Evolutionary conservation across 2,329 filamentous ascomycete species (phyloP), one percentile per base, ranked within the genome.

Genomic region (Arthrinium puccinioides): DNA sequence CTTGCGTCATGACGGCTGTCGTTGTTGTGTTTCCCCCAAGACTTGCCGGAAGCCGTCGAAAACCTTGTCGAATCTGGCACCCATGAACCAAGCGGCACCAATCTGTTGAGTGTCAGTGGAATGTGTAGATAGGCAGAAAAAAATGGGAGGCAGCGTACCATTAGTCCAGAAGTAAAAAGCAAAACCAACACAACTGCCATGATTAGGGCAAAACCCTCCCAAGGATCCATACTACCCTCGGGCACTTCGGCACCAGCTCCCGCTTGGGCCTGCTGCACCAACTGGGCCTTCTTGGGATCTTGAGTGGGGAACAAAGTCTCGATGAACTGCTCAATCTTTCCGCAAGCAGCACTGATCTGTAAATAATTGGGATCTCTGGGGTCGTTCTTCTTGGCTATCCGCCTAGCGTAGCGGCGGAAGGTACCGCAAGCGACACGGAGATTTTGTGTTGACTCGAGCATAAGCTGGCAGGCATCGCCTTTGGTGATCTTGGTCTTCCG

Each of bases 401-500:
- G 79, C 50, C 84, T 79, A 8, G 78, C 71, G 53, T 94, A 94
- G 50, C 64, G 71, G 53, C 77, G 76, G 72, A 97, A 97, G 10
- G 87, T 76, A 6, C 87, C 81, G 57, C 85, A 94, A 5, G 94
- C 77, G 1, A 85, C 69, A 38, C 74, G 73, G 36, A 97, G 71
- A 58, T 96, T 96, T 58, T 97, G 90, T 6, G 90, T 94, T 9
- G 87, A 94, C 53, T 95, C 79, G 44, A 81, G 74, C 92, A 98
- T 97, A 51, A 97, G 70, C 49, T 83, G 73, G 60, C 92, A 97
- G 25, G 92, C 89, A 48, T 90, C 79, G 21, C 92, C 92, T 68
- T 95, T 97, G 40, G 86, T 90, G 62, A 98, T 96, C 69, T 98
- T 98, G 66, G 98, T 70, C 55, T 96, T 92, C 46, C 75, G 79